Conservation (phyloP, 2,329 filamentous ascomycete species). For the Pyrenophora teres region DNA sequence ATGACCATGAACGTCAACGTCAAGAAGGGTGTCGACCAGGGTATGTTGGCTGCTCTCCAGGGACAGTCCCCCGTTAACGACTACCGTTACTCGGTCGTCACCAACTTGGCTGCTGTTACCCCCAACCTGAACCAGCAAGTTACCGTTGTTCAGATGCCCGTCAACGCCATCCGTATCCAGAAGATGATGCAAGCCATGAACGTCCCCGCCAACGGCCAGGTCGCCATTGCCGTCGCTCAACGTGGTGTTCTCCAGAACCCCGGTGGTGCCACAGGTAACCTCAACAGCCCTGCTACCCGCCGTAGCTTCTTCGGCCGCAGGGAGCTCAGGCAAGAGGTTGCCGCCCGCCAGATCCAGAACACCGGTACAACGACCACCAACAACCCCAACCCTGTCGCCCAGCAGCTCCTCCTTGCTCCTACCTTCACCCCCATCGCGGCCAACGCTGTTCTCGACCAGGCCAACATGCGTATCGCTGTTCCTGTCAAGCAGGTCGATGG, state of each 20-base stretch:
- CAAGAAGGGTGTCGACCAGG: conserved; percentile 39
- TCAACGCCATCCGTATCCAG: conserved; percentile 45
- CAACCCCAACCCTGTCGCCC: conserved; percentile 41
- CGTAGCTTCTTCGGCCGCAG: conserved; percentile 28
- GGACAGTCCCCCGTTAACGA: conserved; percentile 41
- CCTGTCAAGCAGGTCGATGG: conserved; percentile 44
- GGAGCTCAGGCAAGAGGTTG: conserved; percentile 31
- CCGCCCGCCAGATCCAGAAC: conserved; percentile 27
- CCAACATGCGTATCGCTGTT: conserved; percentile 45
- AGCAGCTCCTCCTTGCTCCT: conserved; percentile 41
- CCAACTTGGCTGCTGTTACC: conserved; percentile 42
- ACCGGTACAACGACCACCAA: conserved; percentile 30
- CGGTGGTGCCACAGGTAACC: conserved; percentile 41
- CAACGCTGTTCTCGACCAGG: conserved; percentile 41
- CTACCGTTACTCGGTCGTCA: conserved; percentile 43
- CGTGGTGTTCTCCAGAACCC: conserved; percentile 44
- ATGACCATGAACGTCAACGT: conserved; percentile 46
- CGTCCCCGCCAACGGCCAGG: conserved; percentile 36
- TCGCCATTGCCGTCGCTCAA: conserved; percentile 44
- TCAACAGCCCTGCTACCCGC: conserved; percentile 27
- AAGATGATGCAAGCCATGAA: conserved; percentile 44
- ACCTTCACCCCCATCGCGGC: conserved; percentile 45
- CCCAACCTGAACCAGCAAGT: conserved; percentile 43
- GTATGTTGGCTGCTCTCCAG: conserved; percentile 42
- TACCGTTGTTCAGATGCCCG: conserved; percentile 46